Evolutionary conservation across 176 grass and related monocot genomes (phyloP), one percentile per base, ranked within the genome.

Genomic region (Saccharum spontaneum): DNA sequence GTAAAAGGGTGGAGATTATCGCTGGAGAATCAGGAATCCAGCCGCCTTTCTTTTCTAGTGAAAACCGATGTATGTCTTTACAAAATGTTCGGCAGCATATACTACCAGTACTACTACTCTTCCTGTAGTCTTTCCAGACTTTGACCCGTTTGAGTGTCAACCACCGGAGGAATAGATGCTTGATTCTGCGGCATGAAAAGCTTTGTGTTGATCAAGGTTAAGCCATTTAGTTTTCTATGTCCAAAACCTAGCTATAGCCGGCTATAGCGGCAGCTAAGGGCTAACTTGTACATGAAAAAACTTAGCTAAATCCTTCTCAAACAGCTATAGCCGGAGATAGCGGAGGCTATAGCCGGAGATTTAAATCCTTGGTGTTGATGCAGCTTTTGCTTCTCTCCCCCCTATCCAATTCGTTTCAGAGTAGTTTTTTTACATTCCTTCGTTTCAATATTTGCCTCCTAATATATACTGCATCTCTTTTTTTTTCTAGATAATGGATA

Each of bases 21-120:
- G 74, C 67, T 79, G 67, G 88, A 82, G 84, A 87, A 79, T 87
- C 79, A 9, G 75, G 68, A 86, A 90, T 45, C 88, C 10, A 5
- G 30, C 17, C 64, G 39, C 55, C 60, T 79, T 85, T 62, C 72
- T 60, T 87, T 88, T 70, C 64, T n/a, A 30, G 84, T 60, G 84
- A 86, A 90, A n/a, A 78, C 75, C 5, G 79, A 3, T 30, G 73
- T 55, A 65, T 74, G 41, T 28, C 73, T 57, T 73, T 73, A 31
- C 15, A 3, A 64, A 67, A 73, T 40, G 84, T 49, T 78, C 45
- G 79, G 23, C 72, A 62, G 84, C 73, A 73, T 86, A 86, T 90
- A 78, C 83, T 45, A 28, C 26, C 26, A 61, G 39, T 46, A 24
- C 40, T 73, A 12, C 15, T 49, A 13, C 31, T 17, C 10, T 79